Conservation (phyloP, 164 flowering plant genomes). For the Paratinospora sagittata region DNA sequence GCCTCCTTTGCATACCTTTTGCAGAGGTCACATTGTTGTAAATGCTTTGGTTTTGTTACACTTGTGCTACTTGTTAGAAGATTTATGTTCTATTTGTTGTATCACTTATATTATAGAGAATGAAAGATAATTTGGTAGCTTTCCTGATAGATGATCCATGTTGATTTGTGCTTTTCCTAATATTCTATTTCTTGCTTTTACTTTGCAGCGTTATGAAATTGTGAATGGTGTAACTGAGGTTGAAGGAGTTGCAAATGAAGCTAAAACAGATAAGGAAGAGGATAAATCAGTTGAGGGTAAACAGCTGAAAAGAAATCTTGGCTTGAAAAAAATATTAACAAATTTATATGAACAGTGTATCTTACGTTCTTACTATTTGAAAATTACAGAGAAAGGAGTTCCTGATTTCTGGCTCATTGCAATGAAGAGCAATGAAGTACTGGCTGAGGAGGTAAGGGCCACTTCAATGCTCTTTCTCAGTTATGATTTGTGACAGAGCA, state of each 20-base stretch:
- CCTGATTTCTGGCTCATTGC: slow-evolving; percentile 40
- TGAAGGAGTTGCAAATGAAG: slow-evolving; percentile 49
- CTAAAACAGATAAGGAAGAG: slow-evolving; percentile 28
- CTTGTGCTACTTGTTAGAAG: background rate
- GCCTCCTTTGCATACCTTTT: too few relatives aligned
- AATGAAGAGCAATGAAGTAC: slow-evolving; percentile 35
- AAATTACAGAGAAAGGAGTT: slow-evolving; percentile 31
- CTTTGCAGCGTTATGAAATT: slow-evolving; percentile 69
- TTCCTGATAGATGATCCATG: background rate
- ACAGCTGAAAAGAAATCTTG: background rate
- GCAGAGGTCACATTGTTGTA: too few relatives aligned
- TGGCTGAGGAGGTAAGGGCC: slow-evolving; percentile 28
- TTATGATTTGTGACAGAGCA: background rate
- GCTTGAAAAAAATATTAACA: background rate
- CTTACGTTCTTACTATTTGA: background rate
- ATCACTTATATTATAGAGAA: background rate
- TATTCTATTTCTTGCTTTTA: slow-evolving; percentile 22
- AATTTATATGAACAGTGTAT: background rate
- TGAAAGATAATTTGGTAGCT: too few relatives aligned
- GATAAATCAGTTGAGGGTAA: slow-evolving; percentile 39
- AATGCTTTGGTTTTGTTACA: background rate
- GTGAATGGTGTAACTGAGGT: slow-evolving; percentile 71
- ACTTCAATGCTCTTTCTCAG: background rate
- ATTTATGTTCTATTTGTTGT: background rate
- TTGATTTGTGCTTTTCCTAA: background rate